Conservation (phyloP, 225 moss, liverwort and hornwort genomes). For the Physcomitrium patens region DNA sequence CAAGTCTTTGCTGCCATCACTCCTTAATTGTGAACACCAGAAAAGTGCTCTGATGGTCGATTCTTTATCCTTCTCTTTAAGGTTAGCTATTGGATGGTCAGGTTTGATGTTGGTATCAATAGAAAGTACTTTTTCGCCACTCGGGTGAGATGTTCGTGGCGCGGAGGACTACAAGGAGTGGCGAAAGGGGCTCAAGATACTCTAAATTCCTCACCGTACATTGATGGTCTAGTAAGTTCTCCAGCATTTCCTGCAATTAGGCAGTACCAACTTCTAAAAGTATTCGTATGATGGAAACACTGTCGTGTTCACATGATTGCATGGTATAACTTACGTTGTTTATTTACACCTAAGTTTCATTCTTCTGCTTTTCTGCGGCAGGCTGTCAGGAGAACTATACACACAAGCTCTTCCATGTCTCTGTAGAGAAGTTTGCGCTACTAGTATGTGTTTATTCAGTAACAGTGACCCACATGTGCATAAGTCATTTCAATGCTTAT, state of each 20-base stretch:
- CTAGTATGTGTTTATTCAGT: not conserved
- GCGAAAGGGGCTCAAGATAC: conserved; percentile 28
- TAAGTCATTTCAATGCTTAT: conserved; percentile 16
- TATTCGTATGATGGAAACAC: too few relatives aligned
- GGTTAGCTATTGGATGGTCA: too few relatives aligned
- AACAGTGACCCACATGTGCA: not conserved
- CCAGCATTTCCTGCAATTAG: not conserved
- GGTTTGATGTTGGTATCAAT: conserved; percentile 16
- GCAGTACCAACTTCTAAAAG: too few relatives aligned
- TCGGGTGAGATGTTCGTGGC: conserved; percentile 25
- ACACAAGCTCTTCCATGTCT: not conserved
- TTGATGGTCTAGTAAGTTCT: not conserved
- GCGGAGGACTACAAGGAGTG: conserved; percentile 15
- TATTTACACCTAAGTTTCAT: conserved; percentile 7
- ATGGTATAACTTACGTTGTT: not conserved
- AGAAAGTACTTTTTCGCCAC: conserved; percentile 17
- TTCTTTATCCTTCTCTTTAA: too few relatives aligned
- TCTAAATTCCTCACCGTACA: not conserved
- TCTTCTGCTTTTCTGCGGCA: conserved; percentile 21
- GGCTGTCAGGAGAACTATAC: conserved; percentile 22
- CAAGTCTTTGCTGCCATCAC: too few relatives aligned
- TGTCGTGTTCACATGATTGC: not conserved
- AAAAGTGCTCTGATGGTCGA: too few relatives aligned
- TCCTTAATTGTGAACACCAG: too few relatives aligned
- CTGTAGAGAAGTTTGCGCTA: conserved; percentile 3